phyloP scores from a whole-genome alignment of 768 basidiomycete species.

The Rubroboletus satanas region DNA sequence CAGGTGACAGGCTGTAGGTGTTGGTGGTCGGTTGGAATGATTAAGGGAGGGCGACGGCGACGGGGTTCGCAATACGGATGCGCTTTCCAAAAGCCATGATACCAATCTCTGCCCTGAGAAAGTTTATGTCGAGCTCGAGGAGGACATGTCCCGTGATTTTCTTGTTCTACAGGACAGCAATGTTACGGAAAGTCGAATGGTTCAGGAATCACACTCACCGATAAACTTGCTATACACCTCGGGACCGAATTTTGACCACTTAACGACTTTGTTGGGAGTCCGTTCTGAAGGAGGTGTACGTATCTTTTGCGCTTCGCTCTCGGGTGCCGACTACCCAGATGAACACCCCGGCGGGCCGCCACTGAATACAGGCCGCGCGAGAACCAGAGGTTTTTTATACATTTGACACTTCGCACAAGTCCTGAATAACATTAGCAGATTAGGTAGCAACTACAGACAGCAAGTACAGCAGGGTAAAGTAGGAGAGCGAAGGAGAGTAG shows the following conservation, averaged over 20 bases:
- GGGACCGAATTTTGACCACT: conserved; percentile 78
- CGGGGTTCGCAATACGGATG: conserved; percentile 89
- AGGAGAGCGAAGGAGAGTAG: too few species aligned
- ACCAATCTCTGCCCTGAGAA: conserved; percentile 71
- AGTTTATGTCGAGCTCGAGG: conserved; percentile 84
- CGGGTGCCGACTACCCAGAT: conserved; percentile 18
- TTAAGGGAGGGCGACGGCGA: conserved; percentile 63
- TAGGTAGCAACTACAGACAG: too few species aligned
- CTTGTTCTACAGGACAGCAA: conserved; percentile 67
- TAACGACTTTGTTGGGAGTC: conserved; percentile 83
- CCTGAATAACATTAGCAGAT: too few species aligned
- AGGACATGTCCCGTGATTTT: conserved; percentile 99
- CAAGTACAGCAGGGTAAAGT: too few species aligned
- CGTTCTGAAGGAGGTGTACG: conserved; percentile 63
- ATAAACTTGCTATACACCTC: conserved; percentile 81
- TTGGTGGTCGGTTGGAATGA: conserved; percentile 50
- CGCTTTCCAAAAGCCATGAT: conserved; percentile 72
- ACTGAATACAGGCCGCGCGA: too few species aligned
- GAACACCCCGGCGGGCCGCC: too few species aligned
- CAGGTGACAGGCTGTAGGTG: conserved; percentile 29
- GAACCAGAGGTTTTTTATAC: too few species aligned
- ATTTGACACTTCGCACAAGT: too few species aligned
- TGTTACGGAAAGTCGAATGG: background rate
- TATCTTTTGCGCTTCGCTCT: conserved; percentile 24
- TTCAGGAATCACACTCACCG: conserved; percentile 44